Conservation (phyloP, 2,329 filamentous ascomycete genomes). For the Venturia oleaginea region DNA sequence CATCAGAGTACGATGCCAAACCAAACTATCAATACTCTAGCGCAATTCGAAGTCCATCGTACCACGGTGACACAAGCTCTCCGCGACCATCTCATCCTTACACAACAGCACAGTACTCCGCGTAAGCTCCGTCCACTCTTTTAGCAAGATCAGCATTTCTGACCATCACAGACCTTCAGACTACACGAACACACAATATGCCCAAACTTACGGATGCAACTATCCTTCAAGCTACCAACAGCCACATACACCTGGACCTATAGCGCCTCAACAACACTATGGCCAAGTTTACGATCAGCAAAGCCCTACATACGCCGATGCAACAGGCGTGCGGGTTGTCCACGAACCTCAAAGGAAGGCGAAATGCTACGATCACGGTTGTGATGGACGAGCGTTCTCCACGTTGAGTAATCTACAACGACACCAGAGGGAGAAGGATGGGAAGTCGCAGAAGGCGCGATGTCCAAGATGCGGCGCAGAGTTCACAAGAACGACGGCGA, state of each 20-base stretch:
- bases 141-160: neutral
- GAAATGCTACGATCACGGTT: slow-evolving; percentile 95
- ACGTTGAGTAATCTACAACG: slow-evolving; percentile 91
- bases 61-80: slow-evolving; percentile 3
- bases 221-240: slow-evolving; percentile 2
- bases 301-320: neutral
- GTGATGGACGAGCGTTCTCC: slow-evolving; percentile 89
- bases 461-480: slow-evolving; percentile 89
- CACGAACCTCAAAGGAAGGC: slow-evolving; percentile 72
- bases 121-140: neutral
- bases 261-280: neutral
- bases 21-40: slow-evolving; percentile 18
- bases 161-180: neutral
- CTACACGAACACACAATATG: neutral
- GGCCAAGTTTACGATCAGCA: neutral
- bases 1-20: neutral
- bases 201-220: neutral
- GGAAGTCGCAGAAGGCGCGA: slow-evolving; percentile 76
- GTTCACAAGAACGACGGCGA: slow-evolving; percentile 79
- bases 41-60: neutral
- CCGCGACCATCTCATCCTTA: neutral
- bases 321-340: slow-evolving; percentile 50
- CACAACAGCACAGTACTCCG: slow-evolving; percentile 7
- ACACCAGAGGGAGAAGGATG: slow-evolving; percentile 90
- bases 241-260: neutral